phyloP scores from a whole-genome alignment of 257 asterid genomes.

The Orobanche coerulescens region DNA sequence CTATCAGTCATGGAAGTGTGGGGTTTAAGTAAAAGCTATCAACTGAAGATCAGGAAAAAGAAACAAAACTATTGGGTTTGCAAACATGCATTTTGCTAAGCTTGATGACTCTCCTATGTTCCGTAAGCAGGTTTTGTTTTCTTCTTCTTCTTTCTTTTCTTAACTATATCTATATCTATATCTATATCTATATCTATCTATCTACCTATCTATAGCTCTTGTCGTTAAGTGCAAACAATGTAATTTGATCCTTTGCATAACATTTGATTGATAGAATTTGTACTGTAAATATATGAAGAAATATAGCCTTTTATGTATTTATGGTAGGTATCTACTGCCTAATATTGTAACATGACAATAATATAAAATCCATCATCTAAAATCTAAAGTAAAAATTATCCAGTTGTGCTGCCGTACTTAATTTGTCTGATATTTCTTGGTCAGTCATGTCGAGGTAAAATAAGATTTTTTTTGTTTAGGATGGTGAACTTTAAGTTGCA shows the following conservation, averaged over 20 bases:
- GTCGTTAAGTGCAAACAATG: background rate
- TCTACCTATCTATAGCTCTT: background rate
- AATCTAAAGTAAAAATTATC: constrained; percentile 8
- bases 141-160: background rate
- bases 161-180: background rate
- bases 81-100: constrained; percentile 86
- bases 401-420: constrained; percentile 16
- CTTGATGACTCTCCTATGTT: constrained; percentile 99
- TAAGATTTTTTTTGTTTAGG: no score
- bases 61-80: constrained; percentile 27
- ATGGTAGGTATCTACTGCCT: background rate
- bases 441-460: background rate
- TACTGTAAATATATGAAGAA: constrained; percentile 16
- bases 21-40: constrained; percentile 21
- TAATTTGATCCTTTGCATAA: background rate
- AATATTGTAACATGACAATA: constrained; percentile 8
- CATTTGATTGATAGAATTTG: background rate
- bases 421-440: background rate
- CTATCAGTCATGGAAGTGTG: constrained; percentile 27
- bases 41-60: constrained; percentile 5
- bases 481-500: background rate
- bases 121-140: constrained; percentile 79
- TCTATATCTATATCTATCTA: background rate
- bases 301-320: constrained; percentile 7
- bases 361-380: constrained; percentile 6